Evolutionary conservation across 2,329 filamentous ascomycete species (phyloP).

Genomic region (Ceratocystis smalleyi): DNA sequence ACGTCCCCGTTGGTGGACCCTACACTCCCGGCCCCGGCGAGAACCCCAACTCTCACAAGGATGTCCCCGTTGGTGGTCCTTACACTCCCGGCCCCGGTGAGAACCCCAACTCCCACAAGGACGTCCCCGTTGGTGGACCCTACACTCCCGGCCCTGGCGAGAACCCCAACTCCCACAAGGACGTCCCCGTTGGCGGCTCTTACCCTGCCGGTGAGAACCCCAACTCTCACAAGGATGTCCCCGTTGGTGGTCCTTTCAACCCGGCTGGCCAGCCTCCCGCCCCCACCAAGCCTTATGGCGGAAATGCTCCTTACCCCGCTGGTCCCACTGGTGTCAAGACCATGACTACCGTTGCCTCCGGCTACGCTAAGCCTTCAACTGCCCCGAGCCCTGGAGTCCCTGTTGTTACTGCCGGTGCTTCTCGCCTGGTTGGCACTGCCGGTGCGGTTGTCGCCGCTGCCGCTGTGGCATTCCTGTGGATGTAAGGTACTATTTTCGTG

Average conservation of each 20-base stretch:
- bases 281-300: background rate
- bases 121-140: background rate
- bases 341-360: slow-evolving; percentile 1
- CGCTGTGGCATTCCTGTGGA: slow-evolving; percentile 15
- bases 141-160: background rate
- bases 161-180: background rate
- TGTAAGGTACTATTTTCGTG: slow-evolving; percentile 12
- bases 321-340: slow-evolving; percentile 4
- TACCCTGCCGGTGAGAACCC: background rate
- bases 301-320: background rate
- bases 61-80: slow-evolving; percentile 1
- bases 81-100: background rate
- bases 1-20: too few relatives aligned
- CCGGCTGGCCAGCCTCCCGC: background rate
- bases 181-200: background rate
- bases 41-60: background rate
- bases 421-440: slow-evolving; percentile 12
- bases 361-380: slow-evolving; percentile 2
- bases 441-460: slow-evolving; percentile 13
- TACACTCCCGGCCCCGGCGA: too few relatives aligned
- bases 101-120: background rate
- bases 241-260: background rate
- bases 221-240: background rate
- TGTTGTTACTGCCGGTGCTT: slow-evolving; percentile 15
- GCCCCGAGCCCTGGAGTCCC: background rate